phyloP scores from a whole-genome alignment of 768 basidiomycete genomes.

The Lyophyllum atratum region DNA sequence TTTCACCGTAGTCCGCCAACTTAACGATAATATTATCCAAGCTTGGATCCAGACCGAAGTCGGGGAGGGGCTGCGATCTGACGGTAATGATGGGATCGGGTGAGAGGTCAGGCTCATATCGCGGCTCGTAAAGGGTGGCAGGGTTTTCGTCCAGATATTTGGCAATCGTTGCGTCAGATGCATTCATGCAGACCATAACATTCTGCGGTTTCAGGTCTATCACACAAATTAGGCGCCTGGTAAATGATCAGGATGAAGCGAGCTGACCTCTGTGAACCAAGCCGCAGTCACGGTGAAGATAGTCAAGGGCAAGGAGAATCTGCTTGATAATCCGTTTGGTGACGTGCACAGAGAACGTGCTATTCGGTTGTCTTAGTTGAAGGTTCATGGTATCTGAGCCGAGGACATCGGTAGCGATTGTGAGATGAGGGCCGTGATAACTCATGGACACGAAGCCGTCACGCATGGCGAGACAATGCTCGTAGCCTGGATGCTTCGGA shows the following conservation, averaged over 20 bases:
- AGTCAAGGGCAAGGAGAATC: conserved; percentile 26
- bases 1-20: conserved; percentile 22
- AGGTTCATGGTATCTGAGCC: background rate
- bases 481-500: background rate
- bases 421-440: background rate
- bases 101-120: conserved; percentile 15
- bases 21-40: conserved; percentile 17
- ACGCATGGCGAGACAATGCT: conserved; percentile 4
- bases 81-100: conserved; percentile 25
- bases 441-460: background rate
- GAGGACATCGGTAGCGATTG: conserved; percentile 3
- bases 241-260: background rate
- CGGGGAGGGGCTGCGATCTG: conserved; percentile 26
- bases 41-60: conserved; percentile 12
- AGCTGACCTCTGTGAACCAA: conserved; percentile 22
- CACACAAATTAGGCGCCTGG: background rate
- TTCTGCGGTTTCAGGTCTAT: background rate
- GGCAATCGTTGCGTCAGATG: conserved; percentile 2
- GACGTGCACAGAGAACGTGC: conserved; percentile 10
- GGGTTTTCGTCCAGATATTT: conserved; percentile 11
- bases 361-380: background rate
- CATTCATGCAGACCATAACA: background rate
- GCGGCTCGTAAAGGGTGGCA: conserved; percentile 11
- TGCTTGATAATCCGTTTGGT: conserved; percentile 25
- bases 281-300: conserved; percentile 25